Base-by-base conservation (phyloP, 1,139 yeast species). In the Debaryomycetaceae sp. region DNA sequence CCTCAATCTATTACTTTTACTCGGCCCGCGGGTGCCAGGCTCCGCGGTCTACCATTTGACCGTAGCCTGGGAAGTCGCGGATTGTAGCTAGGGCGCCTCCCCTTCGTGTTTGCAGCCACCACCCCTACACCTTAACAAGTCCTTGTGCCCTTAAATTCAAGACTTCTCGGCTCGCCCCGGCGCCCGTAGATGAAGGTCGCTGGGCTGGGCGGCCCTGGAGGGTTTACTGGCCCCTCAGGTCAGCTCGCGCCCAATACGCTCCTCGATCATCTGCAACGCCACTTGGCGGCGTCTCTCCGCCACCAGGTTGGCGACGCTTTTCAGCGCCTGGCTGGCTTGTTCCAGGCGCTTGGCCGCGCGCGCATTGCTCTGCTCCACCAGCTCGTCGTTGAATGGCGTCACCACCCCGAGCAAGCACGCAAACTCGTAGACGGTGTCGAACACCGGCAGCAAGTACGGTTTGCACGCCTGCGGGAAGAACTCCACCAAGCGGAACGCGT, bases 251-350 rank as follows among this genome's bases (percentile, higher is more conserved):
- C 51, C 58, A 33, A 78, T 74, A 46, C 93, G 67, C 46, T 84
- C 91, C 46, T 84, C 93, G 38, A 86, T 65, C 17, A 85, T 91
- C 46, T 83, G 83, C 35, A 86, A 58, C 0, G 96, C 96, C 29
- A 86, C 76, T 44, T 83, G 91, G 53, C 94, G 71, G 55, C 96
- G 72, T 52, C 96, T 73, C 49, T 86, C 95, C 12, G 91, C 89
- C 4, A 75, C 79, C 28, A 83, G 72, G 46, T 71, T 69, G 13
- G 81, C 70, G 28, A 46, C 65, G 38, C 49, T 58, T 41, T 61
- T 62, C 37, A 61, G 61, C 16, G 58, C 49, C 42, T 61, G 66
- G 40, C 52, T 64, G 11, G 53, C 56, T 36, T 65, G 71, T 33
- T 68, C 71, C 56, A 46, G 72, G 58, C 65, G 63, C 57, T 66